Evolutionary conservation across 495 filamentous ascomycete genomes (phyloP).

Genomic region (Daldinia bambusicola): DNA sequence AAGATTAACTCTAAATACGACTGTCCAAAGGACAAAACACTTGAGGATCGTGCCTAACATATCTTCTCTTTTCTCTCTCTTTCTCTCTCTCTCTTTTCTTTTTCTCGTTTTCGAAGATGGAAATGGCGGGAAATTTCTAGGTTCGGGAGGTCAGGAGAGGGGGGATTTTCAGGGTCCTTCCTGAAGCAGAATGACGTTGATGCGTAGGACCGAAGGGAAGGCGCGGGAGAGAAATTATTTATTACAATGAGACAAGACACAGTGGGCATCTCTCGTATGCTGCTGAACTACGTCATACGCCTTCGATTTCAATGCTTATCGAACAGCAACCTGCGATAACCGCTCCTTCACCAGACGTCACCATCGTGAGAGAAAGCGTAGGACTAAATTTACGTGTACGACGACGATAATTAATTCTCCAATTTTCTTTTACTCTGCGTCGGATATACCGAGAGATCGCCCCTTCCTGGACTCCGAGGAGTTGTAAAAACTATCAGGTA

Average conservation of each 20-base stretch:
- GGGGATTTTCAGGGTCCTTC: conserved; percentile 38
- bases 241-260: neutral
- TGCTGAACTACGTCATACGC: conserved; percentile 33
- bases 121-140: conserved; percentile 23
- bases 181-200: conserved; percentile 31
- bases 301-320: conserved; percentile 1
- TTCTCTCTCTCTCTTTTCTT: neutral
- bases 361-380: conserved; percentile 13
- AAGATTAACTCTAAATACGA: neutral
- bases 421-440: conserved; percentile 16
- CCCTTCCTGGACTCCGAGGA: neutral
- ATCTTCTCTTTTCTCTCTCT: neutral
- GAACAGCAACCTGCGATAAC: conserved; percentile 14
- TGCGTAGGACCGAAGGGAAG: conserved; percentile 28
- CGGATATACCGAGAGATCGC: neutral
- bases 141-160: neutral
- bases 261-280: neutral
- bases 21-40: neutral
- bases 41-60: neutral
- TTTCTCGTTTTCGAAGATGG: neutral
- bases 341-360: conserved; percentile 8
- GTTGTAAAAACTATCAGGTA: neutral
- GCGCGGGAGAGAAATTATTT: neutral
- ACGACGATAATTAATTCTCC: conserved; percentile 15
- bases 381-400: neutral